A percentile compares a stretch with the other conserved stretches of the same genome.
These are phyloP conservation scores for Cylindrodendrum hubeiense DNA, from an alignment of 2,329 filamentous ascomycete species.

Conservation along the genomic window DNA sequence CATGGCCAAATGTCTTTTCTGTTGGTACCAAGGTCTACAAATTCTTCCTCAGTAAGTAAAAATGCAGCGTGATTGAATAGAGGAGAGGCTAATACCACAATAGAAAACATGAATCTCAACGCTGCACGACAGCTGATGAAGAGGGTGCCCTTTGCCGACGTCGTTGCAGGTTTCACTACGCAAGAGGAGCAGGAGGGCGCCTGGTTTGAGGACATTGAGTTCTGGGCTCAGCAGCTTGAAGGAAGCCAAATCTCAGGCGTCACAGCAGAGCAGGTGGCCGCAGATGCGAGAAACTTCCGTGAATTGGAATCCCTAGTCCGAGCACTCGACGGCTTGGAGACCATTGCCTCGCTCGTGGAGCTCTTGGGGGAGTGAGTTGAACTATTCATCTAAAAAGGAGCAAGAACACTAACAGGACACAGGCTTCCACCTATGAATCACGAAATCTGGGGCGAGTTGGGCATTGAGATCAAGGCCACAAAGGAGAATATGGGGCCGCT, in stretches of 20 bases:
- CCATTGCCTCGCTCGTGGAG: slow-evolving; percentile 68
- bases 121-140: slow-evolving; percentile 67
- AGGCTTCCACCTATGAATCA: slow-evolving; percentile 54
- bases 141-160: slow-evolving; percentile 62
- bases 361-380: slow-evolving; percentile 64
- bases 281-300: slow-evolving; percentile 72
- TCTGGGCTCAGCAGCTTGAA: slow-evolving; percentile 54
- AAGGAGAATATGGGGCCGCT: slow-evolving; percentile 71
- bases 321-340: slow-evolving; percentile 76
- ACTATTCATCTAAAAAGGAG: not conserved
- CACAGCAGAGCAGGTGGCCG: slow-evolving; percentile 58
- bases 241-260: slow-evolving; percentile 51
- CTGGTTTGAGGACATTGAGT: slow-evolving; percentile 55
- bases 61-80: not conserved
- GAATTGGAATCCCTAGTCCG: slow-evolving; percentile 77
- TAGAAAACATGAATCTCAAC: slow-evolving; percentile 64
- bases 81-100: slow-evolving; percentile 21
- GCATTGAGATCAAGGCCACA: slow-evolving; percentile 64
- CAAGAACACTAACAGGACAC: slow-evolving; percentile 42
- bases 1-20: slow-evolving; percentile 78
- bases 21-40: slow-evolving; percentile 82
- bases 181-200: slow-evolving; percentile 53
- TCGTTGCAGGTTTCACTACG: slow-evolving; percentile 58
- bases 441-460: slow-evolving; percentile 67
- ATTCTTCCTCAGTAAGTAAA: slow-evolving; percentile 81